Percentiles rank a stretch among this genome's conserved stretches.
Evolutionary conservation across 805 yeast species (phyloP).

Genomic region (Scheffersomyces stipitis): DNA sequence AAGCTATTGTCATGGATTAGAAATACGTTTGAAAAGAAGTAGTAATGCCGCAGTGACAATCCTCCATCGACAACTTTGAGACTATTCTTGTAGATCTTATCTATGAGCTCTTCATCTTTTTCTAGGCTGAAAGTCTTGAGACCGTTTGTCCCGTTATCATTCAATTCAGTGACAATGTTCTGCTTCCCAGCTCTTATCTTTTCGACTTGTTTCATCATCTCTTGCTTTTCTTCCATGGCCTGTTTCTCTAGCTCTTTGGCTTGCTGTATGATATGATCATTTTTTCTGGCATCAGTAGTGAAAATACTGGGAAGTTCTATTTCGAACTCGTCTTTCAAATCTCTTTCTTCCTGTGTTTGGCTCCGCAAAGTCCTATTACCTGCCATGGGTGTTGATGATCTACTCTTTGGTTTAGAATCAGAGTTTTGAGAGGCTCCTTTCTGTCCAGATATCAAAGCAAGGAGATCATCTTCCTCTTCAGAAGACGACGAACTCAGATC

Average conservation of each 20-base stretch:
- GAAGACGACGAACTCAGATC: too few species aligned
- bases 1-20: background rate
- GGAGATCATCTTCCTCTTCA: too few species aligned
- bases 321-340: constrained; percentile 14
- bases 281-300: constrained; percentile 24
- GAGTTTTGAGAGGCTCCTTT: too few species aligned
- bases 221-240: constrained; percentile 15
- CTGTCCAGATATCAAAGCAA: too few species aligned
- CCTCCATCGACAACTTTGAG: constrained; percentile 7
- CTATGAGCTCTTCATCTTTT: constrained; percentile 19
- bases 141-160: constrained; percentile 29
- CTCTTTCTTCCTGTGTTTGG: background rate
- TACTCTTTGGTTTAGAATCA: too few species aligned
- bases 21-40: constrained; percentile 14
- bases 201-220: constrained; percentile 14
- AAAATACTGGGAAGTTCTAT: constrained; percentile 30
- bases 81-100: constrained; percentile 14
- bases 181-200: constrained; percentile 12
- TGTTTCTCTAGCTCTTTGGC: constrained; percentile 19
- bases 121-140: constrained; percentile 14
- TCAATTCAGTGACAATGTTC: constrained; percentile 24
- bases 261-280: constrained; percentile 20
- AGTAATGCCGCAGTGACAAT: constrained; percentile 21
- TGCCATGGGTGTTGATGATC: too few species aligned
- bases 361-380: too few species aligned